Base-by-base conservation (phyloP, 2,329 filamentous ascomycete species). In the Ceratocystis alfenasii region DNA sequence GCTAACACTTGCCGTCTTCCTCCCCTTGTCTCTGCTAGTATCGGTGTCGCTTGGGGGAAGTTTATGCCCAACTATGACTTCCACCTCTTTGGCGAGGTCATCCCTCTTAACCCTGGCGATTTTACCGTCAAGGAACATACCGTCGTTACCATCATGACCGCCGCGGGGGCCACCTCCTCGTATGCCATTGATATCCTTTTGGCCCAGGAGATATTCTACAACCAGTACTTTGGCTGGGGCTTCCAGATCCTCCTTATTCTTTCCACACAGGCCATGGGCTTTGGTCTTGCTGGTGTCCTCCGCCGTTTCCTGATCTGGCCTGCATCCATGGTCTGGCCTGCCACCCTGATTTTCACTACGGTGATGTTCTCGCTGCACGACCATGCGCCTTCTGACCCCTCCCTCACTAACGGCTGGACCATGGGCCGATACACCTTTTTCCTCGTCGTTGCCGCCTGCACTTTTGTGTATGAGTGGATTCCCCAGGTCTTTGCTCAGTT, bases 371-470 rank as follows among this genome's bases (percentile, higher is more conserved):
- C 76, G 48, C 74, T 79, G 50, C 77, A 79, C 69, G 77, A 79
- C 66, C 77, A 78, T 70, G 75, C 76, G 2, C 73, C 72, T 15
- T 77, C 77, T 5, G 77, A 82, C 69, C 79, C 81, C 1, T 71
- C 76, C 60, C 79, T 79, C 65, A 78, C 78, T 28, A 80, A 78
- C 70, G 85, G 86, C 55, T 88, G 86, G 86, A 78, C 71, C 44
- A 79, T 87, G 62, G 80, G 82, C n/a, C 81, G 84, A 63, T 87
- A 86, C 73, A 79, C 78, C 69, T 83, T 83, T 72, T 88, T 87
- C 75, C 71, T 86, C 65, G 80, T 81, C 69, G 77, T 85, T 45
- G 81, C 82, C 69, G 71, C 74, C 30, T 79, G 74, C 20, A 78
- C 81, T 28, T 79, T 79, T 67, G 72, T 79, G 46, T 81, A 81